Base-by-base conservation (phyloP, 345 rosid genomes). In the Streptanthus diversifolius region DNA sequence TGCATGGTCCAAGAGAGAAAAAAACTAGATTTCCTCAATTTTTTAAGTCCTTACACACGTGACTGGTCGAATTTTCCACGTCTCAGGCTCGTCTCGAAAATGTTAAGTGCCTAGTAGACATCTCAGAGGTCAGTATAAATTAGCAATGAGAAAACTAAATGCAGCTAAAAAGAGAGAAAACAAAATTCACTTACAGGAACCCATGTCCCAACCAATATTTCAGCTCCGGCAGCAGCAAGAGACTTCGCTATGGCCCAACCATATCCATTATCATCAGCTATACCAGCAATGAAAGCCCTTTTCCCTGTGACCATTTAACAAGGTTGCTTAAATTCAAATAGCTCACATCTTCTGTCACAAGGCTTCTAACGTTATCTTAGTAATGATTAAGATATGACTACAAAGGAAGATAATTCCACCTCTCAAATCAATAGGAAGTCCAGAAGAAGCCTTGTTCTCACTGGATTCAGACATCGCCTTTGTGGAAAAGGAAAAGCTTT, bases 231-330 rank as follows among this genome's bases (percentile, higher is more conserved):
- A 78, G 97, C 96, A 63, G 97, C 97, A 75, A 93, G 98, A 72
- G 99, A 88, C 77, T 95, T 95, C 15, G 97, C 99, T 54, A 95
- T 95, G 12, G 97, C 97, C 99, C 99, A 95, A 78, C 99, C 97
- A 67, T 91, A 95, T 40, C 99, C 99, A 69, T 95, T 91, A 72
- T 95, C 96, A 80, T 95, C 97, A 57, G 99, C 99, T 45, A 90
- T 84, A 76, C 96, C 97, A 63, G 99, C 99, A 82, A 95, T 86
- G 78, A 95, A 95, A 55, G 97, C 97, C 33, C 93, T 82, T 86
- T 91, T 95, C 33, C 97, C 99, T 93, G 75, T 66, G 41, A 63
- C 51, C 45, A 51, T 65, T 74, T 51, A 21, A 22, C 21, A 18
- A n/a, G 3, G n/a, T 61, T 68, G 13, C 32, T 61, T 33, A 41